Conservation (phyloP, 331 rosid species). For the Stylosanthes scabra region DNA sequence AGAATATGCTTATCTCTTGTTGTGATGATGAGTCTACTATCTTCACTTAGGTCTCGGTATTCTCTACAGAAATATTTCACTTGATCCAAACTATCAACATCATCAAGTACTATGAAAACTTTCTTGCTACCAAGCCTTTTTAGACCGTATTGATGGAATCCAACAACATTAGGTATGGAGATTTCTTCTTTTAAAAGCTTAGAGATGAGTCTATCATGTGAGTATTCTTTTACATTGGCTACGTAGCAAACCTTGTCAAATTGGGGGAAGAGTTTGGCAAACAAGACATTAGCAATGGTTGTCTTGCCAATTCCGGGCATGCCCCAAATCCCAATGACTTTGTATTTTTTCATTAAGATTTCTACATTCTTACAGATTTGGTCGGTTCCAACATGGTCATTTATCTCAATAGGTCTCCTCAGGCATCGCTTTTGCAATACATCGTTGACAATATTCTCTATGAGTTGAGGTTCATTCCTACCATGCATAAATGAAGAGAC, state of each 20-base stretch:
- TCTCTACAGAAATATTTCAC: no score
- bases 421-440: neutral
- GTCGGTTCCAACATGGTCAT: neutral
- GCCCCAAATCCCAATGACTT: constrained; percentile 30
- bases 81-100: no score
- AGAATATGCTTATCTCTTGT: no score
- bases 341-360: neutral
- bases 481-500: neutral
- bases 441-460: constrained; percentile 14
- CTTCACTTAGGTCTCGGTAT: no score
- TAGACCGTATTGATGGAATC: no score
- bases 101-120: no score
- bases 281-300: constrained; percentile 14
- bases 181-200: constrained; percentile 14
- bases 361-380: neutral
- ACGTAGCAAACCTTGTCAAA: constrained; percentile 29
- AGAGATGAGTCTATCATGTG: constrained; percentile 10
- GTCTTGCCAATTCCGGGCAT: constrained; percentile 34
- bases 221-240: constrained; percentile 11
- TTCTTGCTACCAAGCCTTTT: no score
- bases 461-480: constrained; percentile 16
- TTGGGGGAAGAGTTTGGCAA: neutral
- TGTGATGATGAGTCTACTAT: no score
- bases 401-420: neutral
- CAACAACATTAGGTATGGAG: neutral